Evolutionary conservation across 2,329 filamentous ascomycete species (phyloP).

Genomic region (Diaporthe capsici): DNA sequence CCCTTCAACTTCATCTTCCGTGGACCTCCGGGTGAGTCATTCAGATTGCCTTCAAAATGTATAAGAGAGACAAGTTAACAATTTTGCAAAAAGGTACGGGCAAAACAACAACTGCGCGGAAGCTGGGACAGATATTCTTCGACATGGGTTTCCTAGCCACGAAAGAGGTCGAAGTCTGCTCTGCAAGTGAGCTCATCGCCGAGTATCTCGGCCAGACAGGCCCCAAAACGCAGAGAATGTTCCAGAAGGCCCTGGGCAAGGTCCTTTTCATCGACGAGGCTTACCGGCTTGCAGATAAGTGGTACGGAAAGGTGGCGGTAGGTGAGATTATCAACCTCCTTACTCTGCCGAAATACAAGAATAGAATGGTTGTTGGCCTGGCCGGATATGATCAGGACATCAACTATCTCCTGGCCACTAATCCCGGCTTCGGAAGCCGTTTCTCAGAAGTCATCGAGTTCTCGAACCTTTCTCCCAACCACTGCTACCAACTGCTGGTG

Average conservation of each 20-base stretch:
- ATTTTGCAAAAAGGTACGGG: not conserved
- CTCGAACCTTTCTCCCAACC: not conserved
- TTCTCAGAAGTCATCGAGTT: not conserved
- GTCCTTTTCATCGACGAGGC: constrained; percentile 7
- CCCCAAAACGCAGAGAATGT: not conserved
- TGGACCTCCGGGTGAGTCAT: not conserved
- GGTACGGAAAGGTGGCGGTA: not conserved
- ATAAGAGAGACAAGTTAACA: not conserved
- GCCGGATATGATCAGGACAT: not conserved
- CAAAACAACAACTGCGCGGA: not conserved
- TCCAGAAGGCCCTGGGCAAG: not conserved
- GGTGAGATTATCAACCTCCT: not conserved
- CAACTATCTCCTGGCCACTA: not conserved
- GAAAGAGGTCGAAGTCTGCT: not conserved
- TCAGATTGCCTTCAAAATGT: no score
- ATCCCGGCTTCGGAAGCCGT: not conserved
- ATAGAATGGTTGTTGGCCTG: not conserved
- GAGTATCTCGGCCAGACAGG: not conserved
- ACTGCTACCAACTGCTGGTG: not conserved
- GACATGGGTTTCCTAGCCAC: constrained; percentile 2
- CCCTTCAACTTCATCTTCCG: not conserved
- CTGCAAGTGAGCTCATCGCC: not conserved
- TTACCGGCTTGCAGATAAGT: not conserved
- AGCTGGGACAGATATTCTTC: not conserved
- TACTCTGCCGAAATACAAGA: not conserved